phyloP scores from a whole-genome alignment of 305 asterid species.

The Solanum aculeatissimum region DNA sequence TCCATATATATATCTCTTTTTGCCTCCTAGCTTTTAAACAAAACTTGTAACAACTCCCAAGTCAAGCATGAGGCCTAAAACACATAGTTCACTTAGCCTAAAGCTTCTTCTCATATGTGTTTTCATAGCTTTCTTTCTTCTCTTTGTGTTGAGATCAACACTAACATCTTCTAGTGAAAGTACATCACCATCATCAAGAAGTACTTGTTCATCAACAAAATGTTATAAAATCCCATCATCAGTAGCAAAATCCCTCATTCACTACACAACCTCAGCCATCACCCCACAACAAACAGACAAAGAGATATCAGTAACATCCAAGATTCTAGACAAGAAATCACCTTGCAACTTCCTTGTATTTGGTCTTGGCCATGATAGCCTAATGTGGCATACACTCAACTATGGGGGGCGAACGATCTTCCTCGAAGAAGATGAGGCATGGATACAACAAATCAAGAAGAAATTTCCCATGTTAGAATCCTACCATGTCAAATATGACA shows the following conservation, averaged over 20 bases:
- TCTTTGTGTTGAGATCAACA: slow-evolving; percentile 42
- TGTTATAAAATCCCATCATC: slow-evolving; percentile 59
- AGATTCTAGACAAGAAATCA: slow-evolving; percentile 36
- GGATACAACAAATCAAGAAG: slow-evolving; percentile 56
- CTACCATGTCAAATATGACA: slow-evolving; percentile 48
- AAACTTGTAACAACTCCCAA: background rate
- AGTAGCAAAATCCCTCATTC: slow-evolving; percentile 44
- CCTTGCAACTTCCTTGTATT: slow-evolving; percentile 76
- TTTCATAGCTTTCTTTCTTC: slow-evolving; percentile 18
- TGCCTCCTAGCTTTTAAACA: slow-evolving; percentile 9
- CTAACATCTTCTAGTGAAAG: slow-evolving; percentile 12
- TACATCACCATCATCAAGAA: background rate
- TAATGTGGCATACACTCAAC: slow-evolving; percentile 83
- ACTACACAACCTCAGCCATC: slow-evolving; percentile 68
- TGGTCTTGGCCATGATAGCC: slow-evolving; percentile 83
- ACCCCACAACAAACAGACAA: slow-evolving; percentile 70
- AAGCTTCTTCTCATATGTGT: slow-evolving; percentile 37
- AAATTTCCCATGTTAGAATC: slow-evolving; percentile 69
- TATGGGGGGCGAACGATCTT: slow-evolving; percentile 69
- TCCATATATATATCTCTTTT: slow-evolving; percentile 17
- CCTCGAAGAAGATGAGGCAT: slow-evolving; percentile 63
- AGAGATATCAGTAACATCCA: slow-evolving; percentile 53
- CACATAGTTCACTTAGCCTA: slow-evolving; percentile 34
- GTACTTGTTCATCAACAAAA: slow-evolving; percentile 12
- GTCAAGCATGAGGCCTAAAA: slow-evolving; percentile 50